Evolutionary conservation across 2,329 filamentous ascomycete genomes (phyloP).

Genomic region (Nannizziopsis barbatae): DNA sequence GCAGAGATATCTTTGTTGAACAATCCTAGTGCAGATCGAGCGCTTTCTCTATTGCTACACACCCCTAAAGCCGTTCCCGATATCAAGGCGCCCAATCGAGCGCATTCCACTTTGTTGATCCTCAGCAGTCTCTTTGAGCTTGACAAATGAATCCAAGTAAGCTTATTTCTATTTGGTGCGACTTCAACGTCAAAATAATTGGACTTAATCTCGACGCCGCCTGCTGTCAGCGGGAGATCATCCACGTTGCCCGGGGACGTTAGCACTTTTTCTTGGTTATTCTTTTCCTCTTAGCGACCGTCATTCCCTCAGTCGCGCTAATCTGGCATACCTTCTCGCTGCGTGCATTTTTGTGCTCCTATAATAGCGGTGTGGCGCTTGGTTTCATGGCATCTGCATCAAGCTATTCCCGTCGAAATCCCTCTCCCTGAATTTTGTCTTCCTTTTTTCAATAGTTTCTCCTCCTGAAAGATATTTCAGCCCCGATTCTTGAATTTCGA

Average conservation of each 20-base stretch:
- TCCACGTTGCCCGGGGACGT: slow-evolving; percentile 12
- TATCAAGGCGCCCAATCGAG: slow-evolving; percentile 16
- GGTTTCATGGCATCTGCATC: background rate
- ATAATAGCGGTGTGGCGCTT: background rate
- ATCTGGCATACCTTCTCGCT: background rate
- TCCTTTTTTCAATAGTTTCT: slow-evolving; percentile 1
- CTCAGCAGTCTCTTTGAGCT: slow-evolving; percentile 4
- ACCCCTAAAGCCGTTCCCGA: slow-evolving; percentile 6
- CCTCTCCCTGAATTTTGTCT: background rate
- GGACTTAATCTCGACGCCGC: slow-evolving; percentile 1
- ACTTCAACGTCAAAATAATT: slow-evolving; percentile 12
- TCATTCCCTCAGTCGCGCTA: background rate
- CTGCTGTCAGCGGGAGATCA: slow-evolving; percentile 14
- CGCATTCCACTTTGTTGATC: slow-evolving; percentile 6
- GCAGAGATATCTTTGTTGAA: slow-evolving; percentile 4
- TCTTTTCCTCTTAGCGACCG: slow-evolving; percentile 1
- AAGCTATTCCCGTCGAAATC: background rate
- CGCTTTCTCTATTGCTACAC: slow-evolving; percentile 5
- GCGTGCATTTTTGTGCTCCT: slow-evolving; percentile 4
- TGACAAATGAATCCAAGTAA: slow-evolving; percentile 21
- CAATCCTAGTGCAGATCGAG: slow-evolving; percentile 1
- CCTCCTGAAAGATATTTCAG: background rate
- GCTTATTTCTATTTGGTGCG: slow-evolving; percentile 18
- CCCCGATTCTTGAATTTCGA: background rate
- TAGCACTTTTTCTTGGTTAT: slow-evolving; percentile 4